phyloP scores from a whole-genome alignment of 1,284 basidiomycete species.

The Melampsora abietis-canadensis region DNA sequence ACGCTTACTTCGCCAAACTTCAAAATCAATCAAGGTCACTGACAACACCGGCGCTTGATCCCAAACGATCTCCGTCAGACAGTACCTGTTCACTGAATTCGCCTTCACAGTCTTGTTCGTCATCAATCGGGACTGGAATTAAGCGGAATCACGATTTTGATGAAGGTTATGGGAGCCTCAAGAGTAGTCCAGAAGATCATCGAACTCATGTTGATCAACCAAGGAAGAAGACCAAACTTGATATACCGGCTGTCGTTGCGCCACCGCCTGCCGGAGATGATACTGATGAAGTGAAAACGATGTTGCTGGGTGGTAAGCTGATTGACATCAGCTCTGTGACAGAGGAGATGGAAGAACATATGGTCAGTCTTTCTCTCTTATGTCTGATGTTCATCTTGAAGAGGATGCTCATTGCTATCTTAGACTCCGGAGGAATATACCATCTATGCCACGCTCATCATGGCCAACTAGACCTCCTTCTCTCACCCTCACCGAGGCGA shows the following conservation, averaged over 20 bases:
- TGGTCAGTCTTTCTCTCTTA: conserved; percentile 17
- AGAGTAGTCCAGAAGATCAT: not conserved
- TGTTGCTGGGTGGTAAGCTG: conserved; percentile 33
- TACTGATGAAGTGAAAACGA: conserved; percentile 2
- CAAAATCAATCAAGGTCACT: conserved; percentile 13
- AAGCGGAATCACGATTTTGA: conserved; percentile 19
- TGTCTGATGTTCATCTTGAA: not conserved
- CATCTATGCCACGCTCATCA: conserved; percentile 10
- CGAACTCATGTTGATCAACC: not conserved
- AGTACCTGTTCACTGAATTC: conserved; percentile 12
- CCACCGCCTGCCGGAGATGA: not conserved
- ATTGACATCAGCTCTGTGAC: conserved; percentile 31
- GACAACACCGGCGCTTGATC: conserved; percentile 17
- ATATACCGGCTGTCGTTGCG: not conserved
- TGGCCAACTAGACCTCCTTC: not conserved
- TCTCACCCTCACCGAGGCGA: no score
- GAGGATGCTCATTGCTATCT: not conserved
- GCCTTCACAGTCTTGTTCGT: not conserved
- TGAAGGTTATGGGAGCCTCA: conserved; percentile 1
- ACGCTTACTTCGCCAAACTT: conserved; percentile 39
- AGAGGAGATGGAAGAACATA: conserved; percentile 15
- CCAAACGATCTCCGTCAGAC: conserved; percentile 26
- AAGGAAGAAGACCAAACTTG: conserved; percentile 14
- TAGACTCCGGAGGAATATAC: conserved; percentile 38
- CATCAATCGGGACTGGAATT: not conserved